Conservation (phyloP, 164 flowering plant species). For the Warburgia ugandensis region DNA sequence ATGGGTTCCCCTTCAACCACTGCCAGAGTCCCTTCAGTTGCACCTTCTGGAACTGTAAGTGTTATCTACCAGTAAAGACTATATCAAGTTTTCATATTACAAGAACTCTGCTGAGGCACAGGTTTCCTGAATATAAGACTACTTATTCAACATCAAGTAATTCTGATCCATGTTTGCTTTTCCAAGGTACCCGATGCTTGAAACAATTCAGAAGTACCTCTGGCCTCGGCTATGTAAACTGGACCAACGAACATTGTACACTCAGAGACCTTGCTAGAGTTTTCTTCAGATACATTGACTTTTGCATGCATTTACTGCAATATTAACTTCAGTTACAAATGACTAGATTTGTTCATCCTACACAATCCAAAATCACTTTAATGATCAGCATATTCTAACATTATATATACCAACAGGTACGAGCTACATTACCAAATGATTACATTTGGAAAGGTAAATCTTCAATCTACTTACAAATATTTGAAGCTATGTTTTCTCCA, state of each 20-base stretch:
- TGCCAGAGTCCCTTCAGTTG: conserved; percentile 61
- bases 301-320: background rate
- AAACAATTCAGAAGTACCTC: conserved; percentile 68
- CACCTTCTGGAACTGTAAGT: conserved; percentile 71
- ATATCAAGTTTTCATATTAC: background rate
- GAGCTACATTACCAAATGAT: conserved; percentile 90
- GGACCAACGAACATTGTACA: conserved; percentile 65
- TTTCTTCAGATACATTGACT: background rate
- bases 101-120: conserved; percentile 5
- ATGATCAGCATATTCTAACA: conserved; percentile 12
- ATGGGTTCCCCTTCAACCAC: conserved; percentile 89
- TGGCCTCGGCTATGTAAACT: conserved; percentile 80
- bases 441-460: conserved; percentile 85
- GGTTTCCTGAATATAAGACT: background rate
- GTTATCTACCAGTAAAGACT: background rate
- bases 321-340: too few relatives aligned
- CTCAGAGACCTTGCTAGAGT: conserved; percentile 4
- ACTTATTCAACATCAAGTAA: background rate
- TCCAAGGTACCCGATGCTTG: conserved; percentile 64
- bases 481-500: background rate
- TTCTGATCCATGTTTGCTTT: conserved; percentile 4
- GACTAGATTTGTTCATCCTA: background rate
- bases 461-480: background rate
- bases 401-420: conserved; percentile 41
- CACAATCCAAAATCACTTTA: background rate